Conservation (phyloP, 2,329 filamentous ascomycete species). For the Tolypocladium nubicola region DNA sequence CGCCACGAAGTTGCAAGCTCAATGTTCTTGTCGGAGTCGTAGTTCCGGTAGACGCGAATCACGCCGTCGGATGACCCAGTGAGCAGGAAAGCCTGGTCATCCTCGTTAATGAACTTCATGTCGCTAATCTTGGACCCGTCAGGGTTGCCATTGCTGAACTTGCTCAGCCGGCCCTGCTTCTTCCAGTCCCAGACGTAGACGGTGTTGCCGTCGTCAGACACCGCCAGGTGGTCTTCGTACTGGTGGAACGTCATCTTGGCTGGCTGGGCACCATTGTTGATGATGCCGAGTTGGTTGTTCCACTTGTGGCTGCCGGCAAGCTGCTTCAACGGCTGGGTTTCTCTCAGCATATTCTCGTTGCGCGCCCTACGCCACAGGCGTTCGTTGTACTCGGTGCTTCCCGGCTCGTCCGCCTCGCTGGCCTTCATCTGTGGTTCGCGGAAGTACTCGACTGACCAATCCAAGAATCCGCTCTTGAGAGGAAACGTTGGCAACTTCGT, state of each 20-base stretch:
- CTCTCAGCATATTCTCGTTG: conserved; percentile 84
- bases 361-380: conserved; percentile 84
- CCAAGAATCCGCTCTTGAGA: conserved; percentile 72
- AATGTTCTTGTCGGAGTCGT: conserved; percentile 65
- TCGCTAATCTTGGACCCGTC: conserved; percentile 86
- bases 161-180: conserved; percentile 59
- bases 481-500: conserved; percentile 56
- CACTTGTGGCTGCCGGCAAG: conserved; percentile 77
- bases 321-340: conserved; percentile 89
- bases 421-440: conserved; percentile 97
- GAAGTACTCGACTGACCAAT: conserved; percentile 97
- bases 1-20: conserved; percentile 87
- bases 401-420: conserved; percentile 89
- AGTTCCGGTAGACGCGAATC: conserved; percentile 85
- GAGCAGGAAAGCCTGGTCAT: conserved; percentile 90
- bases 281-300: conserved; percentile 72
- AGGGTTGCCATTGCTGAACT: conserved; percentile 92
- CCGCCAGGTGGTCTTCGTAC: conserved; percentile 90
- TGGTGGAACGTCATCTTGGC: conserved; percentile 94
- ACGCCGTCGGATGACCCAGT: conserved; percentile 93
- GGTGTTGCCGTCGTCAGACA: conserved; percentile 86
- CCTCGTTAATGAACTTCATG: conserved; percentile 95
- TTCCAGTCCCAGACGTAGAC: conserved; percentile 94
- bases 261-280: conserved; percentile 84
- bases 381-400: conserved; percentile 92